phyloP scores from a whole-genome alignment of 2,329 filamentous ascomycete genomes.

The Aspergillus fumigatus region DNA sequence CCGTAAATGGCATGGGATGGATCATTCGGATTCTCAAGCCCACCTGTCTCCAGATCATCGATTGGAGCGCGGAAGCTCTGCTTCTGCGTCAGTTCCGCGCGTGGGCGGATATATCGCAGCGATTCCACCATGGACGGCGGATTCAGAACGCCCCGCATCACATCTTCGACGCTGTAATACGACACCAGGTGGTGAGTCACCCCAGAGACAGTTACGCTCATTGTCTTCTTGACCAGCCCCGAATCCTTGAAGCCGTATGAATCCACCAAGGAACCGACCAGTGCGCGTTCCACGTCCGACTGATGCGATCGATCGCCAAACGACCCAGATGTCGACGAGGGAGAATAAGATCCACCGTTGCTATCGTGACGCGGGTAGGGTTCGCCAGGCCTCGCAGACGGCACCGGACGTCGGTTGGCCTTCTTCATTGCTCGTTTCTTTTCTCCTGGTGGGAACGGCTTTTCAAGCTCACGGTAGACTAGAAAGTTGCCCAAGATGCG shows the following conservation, averaged over 20 bases:
- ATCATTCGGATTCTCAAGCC: slow-evolving; percentile 36
- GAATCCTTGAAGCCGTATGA: slow-evolving; percentile 81
- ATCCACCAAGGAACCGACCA: slow-evolving; percentile 82
- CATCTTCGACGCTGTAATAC: slow-evolving; percentile 81
- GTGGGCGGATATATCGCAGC: slow-evolving; percentile 51
- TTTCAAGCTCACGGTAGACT: slow-evolving; percentile 76
- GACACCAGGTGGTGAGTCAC: slow-evolving; percentile 81
- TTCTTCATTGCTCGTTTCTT: slow-evolving; percentile 81
- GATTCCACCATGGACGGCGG: slow-evolving; percentile 55
- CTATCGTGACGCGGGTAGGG: slow-evolving; percentile 46
- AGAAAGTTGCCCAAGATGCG: slow-evolving; percentile 81
- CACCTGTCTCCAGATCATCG: slow-evolving; percentile 53
- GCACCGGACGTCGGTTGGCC: slow-evolving; percentile 46
- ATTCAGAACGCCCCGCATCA: slow-evolving; percentile 56
- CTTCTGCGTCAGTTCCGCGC: slow-evolving; percentile 54
- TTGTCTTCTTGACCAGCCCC: slow-evolving; percentile 88
- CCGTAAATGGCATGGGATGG: slow-evolving; percentile 37
- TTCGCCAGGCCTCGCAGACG: slow-evolving; percentile 47
- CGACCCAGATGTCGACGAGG: slow-evolving; percentile 31
- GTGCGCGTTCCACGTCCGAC: slow-evolving; percentile 50
- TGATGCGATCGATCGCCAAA: slow-evolving; percentile 38
- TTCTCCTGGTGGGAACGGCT: slow-evolving; percentile 73
- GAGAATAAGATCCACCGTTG: slow-evolving; percentile 36
- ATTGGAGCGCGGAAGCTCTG: slow-evolving; percentile 65
- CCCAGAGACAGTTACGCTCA: slow-evolving; percentile 70